Conservation (phyloP, 2,329 filamentous ascomycete species). For the Magnaporthiopsis rhizophila region DNA sequence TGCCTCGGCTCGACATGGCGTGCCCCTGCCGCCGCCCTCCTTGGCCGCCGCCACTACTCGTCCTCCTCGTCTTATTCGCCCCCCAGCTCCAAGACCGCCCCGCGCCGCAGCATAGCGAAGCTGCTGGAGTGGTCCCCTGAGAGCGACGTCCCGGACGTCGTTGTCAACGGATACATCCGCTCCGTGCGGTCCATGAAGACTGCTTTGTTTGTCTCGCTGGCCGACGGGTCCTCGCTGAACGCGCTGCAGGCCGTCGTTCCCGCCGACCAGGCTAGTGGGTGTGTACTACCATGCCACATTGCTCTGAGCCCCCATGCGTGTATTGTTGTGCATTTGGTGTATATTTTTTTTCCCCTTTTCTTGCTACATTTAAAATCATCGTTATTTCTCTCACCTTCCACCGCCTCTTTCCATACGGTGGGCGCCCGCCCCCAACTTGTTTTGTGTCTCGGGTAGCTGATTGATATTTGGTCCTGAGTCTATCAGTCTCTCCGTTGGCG, state of each 20-base stretch:
- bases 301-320: background rate
- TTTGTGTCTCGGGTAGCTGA: background rate
- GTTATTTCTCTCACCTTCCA: background rate
- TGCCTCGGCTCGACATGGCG: background rate
- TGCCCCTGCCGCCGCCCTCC: background rate
- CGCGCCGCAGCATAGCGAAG: slow-evolving; percentile 41
- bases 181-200: slow-evolving; percentile 82
- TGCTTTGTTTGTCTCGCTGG: slow-evolving; percentile 73
- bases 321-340: slow-evolving; percentile 5
- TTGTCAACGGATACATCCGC: slow-evolving; percentile 71
- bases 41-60: background rate
- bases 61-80: background rate
- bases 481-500: slow-evolving; percentile 68
- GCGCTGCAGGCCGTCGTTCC: slow-evolving; percentile 75
- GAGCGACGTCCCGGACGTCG: slow-evolving; percentile 38
- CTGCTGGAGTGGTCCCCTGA: slow-evolving; percentile 45
- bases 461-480: background rate
- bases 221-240: slow-evolving; percentile 76
- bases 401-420: background rate
- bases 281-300: slow-evolving; percentile 26
- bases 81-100: slow-evolving; percentile 9
- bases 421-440: background rate
- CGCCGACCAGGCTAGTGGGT: slow-evolving; percentile 65
- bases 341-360: slow-evolving; percentile 9
- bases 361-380: slow-evolving; percentile 1